Evolutionary conservation across 345 rosid genomes (phyloP).

Genomic region (Populus deltoides): DNA sequence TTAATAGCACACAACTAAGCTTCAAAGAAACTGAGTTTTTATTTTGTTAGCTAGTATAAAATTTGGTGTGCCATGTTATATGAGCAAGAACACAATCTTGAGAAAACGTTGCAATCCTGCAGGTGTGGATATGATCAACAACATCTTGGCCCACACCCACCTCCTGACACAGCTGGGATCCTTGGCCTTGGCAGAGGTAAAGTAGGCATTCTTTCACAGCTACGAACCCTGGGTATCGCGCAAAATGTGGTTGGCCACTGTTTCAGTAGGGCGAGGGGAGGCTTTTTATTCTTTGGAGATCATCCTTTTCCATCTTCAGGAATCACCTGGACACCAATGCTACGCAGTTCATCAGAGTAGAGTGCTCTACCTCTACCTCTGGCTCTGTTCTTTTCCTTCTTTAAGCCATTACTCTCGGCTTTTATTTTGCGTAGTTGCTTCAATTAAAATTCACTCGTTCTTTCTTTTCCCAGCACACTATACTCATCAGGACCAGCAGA

Average conservation of each 20-base stretch:
- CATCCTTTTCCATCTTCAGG: constrained; percentile 59
- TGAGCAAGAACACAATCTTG: background rate
- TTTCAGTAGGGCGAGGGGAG: constrained; percentile 68
- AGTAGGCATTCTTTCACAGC: constrained; percentile 65
- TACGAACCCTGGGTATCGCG: constrained; percentile 38
- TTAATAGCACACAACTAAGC: background rate
- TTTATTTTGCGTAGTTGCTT: background rate
- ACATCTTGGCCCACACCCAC: constrained; percentile 42
- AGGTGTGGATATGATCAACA: constrained; percentile 85
- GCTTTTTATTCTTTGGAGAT: constrained; percentile 77
- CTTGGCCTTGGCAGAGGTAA: constrained; percentile 81
- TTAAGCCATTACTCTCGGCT: background rate
- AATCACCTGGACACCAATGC: constrained; percentile 61
- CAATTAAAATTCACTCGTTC: background rate
- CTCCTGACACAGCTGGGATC: constrained; percentile 70
- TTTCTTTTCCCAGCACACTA: constrained; percentile 48
- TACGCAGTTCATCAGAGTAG: constrained; percentile 36
- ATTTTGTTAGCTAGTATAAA: background rate
- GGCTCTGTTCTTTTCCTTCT: background rate
- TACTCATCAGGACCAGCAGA: constrained; percentile 70
- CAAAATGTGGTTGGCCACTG: constrained; percentile 78
- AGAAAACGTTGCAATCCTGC: constrained; percentile 9
- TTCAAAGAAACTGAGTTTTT: background rate
- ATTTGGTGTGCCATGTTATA: background rate
- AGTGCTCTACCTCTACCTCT: constrained; percentile 1